phyloP scores from a whole-genome alignment of 2,329 filamentous ascomycete species.

The Aspergillus japonicus region DNA sequence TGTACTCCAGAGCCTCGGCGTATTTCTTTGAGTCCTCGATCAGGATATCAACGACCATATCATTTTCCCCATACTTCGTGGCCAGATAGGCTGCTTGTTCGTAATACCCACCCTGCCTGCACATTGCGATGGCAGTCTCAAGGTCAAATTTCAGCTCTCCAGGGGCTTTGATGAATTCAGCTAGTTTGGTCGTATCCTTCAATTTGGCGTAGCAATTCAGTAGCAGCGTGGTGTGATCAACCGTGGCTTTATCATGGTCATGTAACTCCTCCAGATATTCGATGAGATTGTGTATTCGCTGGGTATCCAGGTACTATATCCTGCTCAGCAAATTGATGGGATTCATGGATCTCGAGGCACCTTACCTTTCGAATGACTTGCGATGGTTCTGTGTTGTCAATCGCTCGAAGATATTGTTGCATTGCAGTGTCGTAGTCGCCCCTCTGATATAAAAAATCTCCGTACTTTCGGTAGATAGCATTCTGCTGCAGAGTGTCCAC shows the following conservation, averaged over 20 bases:
- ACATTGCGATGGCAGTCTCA: slow-evolving; percentile 96
- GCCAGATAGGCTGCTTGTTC: slow-evolving; percentile 96
- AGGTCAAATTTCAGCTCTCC: slow-evolving; percentile 89
- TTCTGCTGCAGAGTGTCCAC: slow-evolving; percentile 81
- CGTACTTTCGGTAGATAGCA: slow-evolving; percentile 87
- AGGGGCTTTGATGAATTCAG: slow-evolving; percentile 94
- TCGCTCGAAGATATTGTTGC: slow-evolving; percentile 95
- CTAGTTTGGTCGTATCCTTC: slow-evolving; percentile 94
- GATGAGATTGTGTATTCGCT: slow-evolving; percentile 95
- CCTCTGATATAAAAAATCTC: slow-evolving; percentile 91
- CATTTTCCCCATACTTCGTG: slow-evolving; percentile 88
- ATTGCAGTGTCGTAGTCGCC: slow-evolving; percentile 97
- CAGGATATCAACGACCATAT: slow-evolving; percentile 90
- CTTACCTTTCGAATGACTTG: slow-evolving; percentile 87
- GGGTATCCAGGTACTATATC: slow-evolving; percentile 82
- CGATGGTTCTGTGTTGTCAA: slow-evolving; percentile 93
- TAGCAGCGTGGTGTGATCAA: slow-evolving; percentile 90
- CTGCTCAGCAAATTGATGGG: slow-evolving; percentile 14
- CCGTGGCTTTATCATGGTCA: slow-evolving; percentile 86
- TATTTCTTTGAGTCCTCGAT: slow-evolving; percentile 95
- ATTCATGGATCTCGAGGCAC: not conserved
- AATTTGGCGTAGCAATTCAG: slow-evolving; percentile 97
- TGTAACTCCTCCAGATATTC: slow-evolving; percentile 96
- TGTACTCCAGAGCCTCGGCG: slow-evolving; percentile 82
- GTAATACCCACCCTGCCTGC: slow-evolving; percentile 91